Conservation (phyloP, 2,329 filamentous ascomycete species). For the Lecanosticta acicola region DNA sequence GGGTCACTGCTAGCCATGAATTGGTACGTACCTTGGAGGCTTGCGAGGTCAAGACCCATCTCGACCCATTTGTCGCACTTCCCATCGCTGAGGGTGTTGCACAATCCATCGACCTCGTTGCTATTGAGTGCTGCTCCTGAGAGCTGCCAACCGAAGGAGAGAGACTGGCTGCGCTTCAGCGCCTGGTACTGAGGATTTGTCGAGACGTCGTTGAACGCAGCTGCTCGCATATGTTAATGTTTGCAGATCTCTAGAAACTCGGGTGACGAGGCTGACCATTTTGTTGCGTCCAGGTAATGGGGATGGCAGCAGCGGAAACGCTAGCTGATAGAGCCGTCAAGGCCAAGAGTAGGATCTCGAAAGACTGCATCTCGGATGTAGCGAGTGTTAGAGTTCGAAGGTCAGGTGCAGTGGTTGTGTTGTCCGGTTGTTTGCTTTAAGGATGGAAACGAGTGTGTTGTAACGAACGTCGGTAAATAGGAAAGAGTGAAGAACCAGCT, state of each 20-base stretch:
- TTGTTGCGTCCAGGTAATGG: not conserved
- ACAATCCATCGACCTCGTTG: slow-evolving; percentile 19
- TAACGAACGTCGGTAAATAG: not conserved
- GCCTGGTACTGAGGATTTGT: slow-evolving; percentile 8
- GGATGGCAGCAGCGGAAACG: slow-evolving; percentile 1
- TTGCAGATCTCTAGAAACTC: too few species aligned
- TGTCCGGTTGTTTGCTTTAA: not conserved
- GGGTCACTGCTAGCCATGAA: too few species aligned
- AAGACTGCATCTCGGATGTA: slow-evolving; percentile 16
- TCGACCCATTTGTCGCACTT: slow-evolving; percentile 18
- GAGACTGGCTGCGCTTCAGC: slow-evolving; percentile 22
- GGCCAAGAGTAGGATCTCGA: slow-evolving; percentile 13
- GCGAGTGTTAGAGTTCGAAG: not conserved
- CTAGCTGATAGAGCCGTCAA: slow-evolving; percentile 13
- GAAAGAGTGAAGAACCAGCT: not conserved
- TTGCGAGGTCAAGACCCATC: slow-evolving; percentile 15
- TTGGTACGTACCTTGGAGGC: slow-evolving; percentile 20
- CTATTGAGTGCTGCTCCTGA: slow-evolving; percentile 20
- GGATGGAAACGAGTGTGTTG: not conserved
- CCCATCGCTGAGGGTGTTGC: slow-evolving; percentile 17
- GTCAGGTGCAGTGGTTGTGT: too few species aligned
- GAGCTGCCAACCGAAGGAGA: slow-evolving; percentile 28
- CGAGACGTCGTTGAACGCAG: not conserved
- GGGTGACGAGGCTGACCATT: not conserved
- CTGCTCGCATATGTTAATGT: not conserved